Evolutionary conservation across 176 grass and related monocot species (phyloP), one percentile per base, ranked within the genome.

Genomic region (Zoysia japonica): DNA sequence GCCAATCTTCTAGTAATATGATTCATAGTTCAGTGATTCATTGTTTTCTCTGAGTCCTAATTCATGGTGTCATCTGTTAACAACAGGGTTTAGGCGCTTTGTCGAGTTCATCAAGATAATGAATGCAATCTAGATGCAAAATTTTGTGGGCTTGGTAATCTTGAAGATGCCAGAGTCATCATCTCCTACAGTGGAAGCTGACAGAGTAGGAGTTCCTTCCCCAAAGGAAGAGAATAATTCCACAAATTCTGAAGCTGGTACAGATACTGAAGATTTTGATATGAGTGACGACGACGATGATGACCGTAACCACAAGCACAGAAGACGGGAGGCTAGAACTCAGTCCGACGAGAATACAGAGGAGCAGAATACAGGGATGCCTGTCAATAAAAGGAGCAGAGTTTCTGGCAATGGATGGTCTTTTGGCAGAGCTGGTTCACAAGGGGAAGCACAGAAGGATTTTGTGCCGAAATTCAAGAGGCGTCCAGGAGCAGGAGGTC

Each of bases 261-360:
- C 78, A 74, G 88, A 99, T 89, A 67, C 78, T 68, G 90, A 88
- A 81, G 88, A 87, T 68, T 69, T 84, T 12, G 90, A 91, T 85
- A 80, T 88, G 47, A 93, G 88, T 5, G 96, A 98, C 16, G 89
- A 92, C 1, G 92, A 98, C 36, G 94, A 97, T 0, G 94, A 94
- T 66, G 96, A 99, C 74, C 96, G 96, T 43, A 99, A 99, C 66
- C 96, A 99, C 71, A 99, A 99, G 86, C 96, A 99, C 52, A 83
- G 92, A 51, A 90, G 72, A 76, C 79, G 86, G 70, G 96, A 99
- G 28, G 84, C 82, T 68, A 88, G 73, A 36, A 83, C 92, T 81
- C 87, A 83, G 50, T 83, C 77, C 74, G 90, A 88, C 49, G 82
- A 84, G 44, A 89, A 85, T 85, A 76, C 69, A 43, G 80, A 88